Percentiles rank a stretch among this genome's conserved stretches.
phyloP scores from a whole-genome alignment of 2,329 filamentous ascomycete species.

The Ophiostoma ips region DNA sequence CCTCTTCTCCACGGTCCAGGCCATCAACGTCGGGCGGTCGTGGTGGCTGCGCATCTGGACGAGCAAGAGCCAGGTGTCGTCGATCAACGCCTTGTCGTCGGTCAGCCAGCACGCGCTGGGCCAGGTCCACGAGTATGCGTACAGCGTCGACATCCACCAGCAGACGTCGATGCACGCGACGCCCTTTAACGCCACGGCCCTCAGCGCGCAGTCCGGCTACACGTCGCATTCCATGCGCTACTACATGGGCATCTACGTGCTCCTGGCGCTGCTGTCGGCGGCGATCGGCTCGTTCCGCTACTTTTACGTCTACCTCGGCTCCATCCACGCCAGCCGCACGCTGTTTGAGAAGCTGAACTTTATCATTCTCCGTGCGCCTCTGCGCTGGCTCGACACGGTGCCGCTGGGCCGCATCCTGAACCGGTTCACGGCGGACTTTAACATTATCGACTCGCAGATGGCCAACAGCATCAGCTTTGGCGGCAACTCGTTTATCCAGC shows the following conservation, averaged over 20 bases:
- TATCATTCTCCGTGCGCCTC: slow-evolving; percentile 53
- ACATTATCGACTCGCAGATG: slow-evolving; percentile 54
- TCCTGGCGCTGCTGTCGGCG: slow-evolving; percentile 41
- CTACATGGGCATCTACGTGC: slow-evolving; percentile 56
- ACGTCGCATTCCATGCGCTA: slow-evolving; percentile 32
- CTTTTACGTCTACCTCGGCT: slow-evolving; percentile 48
- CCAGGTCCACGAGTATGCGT: slow-evolving; percentile 19
- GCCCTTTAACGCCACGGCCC: slow-evolving; percentile 7
- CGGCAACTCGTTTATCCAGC: slow-evolving; percentile 43
- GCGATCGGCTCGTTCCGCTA: slow-evolving; percentile 49
- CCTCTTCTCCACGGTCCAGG: slow-evolving; percentile 41
- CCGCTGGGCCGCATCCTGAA: slow-evolving; percentile 66
- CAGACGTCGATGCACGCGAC: slow-evolving; percentile 24
- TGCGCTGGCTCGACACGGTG: slow-evolving; percentile 71
- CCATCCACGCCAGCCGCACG: slow-evolving; percentile 52
- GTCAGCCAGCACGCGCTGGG: slow-evolving; percentile 3
- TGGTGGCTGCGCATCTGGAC: slow-evolving; percentile 57
- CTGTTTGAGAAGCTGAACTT: slow-evolving; percentile 56
- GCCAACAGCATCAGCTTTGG: slow-evolving; percentile 49
- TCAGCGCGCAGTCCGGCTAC: background rate
- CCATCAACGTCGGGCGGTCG: slow-evolving; percentile 40
- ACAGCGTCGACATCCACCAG: slow-evolving; percentile 34
- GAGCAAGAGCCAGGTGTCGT: slow-evolving; percentile 17
- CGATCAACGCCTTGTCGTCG: slow-evolving; percentile 5
- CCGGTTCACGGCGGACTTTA: slow-evolving; percentile 66